These are phyloP conservation scores for Tolypocladium nubicola DNA, from an alignment of 2,329 filamentous ascomycete species.

Conservation along the genomic window DNA sequence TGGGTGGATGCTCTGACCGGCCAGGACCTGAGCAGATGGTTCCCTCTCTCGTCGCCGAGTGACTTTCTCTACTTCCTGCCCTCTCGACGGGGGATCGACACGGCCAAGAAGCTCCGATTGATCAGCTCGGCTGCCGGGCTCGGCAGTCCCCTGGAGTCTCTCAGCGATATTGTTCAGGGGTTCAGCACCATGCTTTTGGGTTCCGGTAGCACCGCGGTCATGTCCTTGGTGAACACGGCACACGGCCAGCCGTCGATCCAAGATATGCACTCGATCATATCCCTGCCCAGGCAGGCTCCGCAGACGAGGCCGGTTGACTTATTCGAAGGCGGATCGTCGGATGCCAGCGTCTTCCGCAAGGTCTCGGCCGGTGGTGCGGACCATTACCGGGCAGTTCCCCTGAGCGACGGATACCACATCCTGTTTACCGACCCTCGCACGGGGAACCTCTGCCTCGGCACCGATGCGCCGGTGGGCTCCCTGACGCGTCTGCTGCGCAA, in stretches of 20 bases:
- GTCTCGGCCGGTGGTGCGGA: conserved; percentile 37
- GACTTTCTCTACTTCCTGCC: conserved; percentile 52
- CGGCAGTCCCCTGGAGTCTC: conserved; percentile 11
- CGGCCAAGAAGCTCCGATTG: conserved; percentile 45
- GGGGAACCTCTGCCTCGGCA: conserved; percentile 47
- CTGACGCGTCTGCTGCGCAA: conserved; percentile 44
- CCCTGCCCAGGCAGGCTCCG: neutral
- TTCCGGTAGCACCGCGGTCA: conserved; percentile 9
- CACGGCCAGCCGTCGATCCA: neutral
- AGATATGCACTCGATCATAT: neutral
- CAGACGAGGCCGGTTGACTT: neutral
- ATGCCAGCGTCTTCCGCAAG: conserved; percentile 7
- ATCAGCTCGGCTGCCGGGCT: conserved; percentile 47
- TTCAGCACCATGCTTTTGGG: conserved; percentile 12
- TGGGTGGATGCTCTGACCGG: conserved; percentile 38
- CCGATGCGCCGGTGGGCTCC: conserved; percentile 44
- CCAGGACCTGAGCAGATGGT: conserved; percentile 42
- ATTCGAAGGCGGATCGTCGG: neutral
- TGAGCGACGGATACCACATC: conserved; percentile 55
- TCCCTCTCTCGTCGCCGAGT: conserved; percentile 41
- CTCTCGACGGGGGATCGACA: conserved; percentile 35
- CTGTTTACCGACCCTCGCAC: conserved; percentile 52
- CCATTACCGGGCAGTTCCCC: conserved; percentile 52
- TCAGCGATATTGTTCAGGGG: conserved; percentile 9
- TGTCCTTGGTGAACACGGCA: conserved; percentile 3